Percentiles rank a stretch among this genome's conserved stretches.
phyloP scores from a whole-genome alignment of 768 basidiomycete genomes.

The Phanerochaete carnosa region DNA sequence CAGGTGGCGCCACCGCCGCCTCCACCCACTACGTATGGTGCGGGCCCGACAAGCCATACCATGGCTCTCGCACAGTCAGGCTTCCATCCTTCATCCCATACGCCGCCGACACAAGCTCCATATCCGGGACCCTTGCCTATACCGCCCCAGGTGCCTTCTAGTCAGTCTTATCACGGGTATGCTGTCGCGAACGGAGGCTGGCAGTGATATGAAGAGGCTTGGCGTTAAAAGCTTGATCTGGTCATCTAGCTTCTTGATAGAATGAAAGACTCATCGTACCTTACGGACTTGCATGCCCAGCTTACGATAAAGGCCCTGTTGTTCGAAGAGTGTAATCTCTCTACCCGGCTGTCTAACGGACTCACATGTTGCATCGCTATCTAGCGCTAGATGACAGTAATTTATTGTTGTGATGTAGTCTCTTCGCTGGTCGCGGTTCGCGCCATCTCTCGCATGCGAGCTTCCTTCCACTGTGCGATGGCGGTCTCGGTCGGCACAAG shows the following conservation, averaged over 20 bases:
- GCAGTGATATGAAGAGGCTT: background rate
- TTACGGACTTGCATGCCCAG: background rate
- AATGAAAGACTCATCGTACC: background rate
- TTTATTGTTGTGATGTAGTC: background rate
- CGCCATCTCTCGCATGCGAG: constrained; percentile 18
- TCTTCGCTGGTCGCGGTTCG: too few species aligned
- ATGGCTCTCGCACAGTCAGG: constrained; percentile 1
- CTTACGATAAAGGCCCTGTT: background rate
- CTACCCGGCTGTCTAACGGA: background rate
- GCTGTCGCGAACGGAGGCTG: constrained; percentile 10
- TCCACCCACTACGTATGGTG: background rate
- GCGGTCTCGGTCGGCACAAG: constrained; percentile 80
- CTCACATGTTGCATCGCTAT: background rate
- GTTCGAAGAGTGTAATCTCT: background rate
- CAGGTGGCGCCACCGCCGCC: constrained; percentile 9
- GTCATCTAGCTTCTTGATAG: background rate
- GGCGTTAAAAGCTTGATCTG: background rate
- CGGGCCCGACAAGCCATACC: constrained; percentile 2
- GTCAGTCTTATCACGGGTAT: constrained; percentile 5
- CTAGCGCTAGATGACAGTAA: background rate
- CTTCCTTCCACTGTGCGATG: constrained; percentile 74
- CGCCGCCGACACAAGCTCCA: background rate
- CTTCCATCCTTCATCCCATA: background rate
- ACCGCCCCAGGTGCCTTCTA: constrained; percentile 8
- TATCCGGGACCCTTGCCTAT: constrained; percentile 14